Evolutionary conservation across 192 early-diverging fungal species (phyloP), one percentile per base, ranked within the genome.

Genomic region (Gamsiella multidivaricata): DNA sequence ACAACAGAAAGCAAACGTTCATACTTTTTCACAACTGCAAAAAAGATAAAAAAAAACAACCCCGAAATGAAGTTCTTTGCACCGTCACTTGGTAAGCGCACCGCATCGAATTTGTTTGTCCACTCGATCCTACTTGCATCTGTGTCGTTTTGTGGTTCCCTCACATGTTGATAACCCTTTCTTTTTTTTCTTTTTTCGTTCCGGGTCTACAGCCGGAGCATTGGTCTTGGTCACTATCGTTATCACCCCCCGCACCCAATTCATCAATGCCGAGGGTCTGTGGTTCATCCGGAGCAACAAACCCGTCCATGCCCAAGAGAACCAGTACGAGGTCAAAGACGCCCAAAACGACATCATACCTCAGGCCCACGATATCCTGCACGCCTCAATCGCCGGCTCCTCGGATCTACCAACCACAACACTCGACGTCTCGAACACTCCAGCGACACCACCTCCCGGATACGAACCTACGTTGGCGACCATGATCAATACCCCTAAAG

Each of bases 51-150:
- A n/a, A n/a, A n/a, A n/a, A 9, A 39, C 17, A 20, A 25, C 3
- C 18, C 20, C 41, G 43, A 32, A 22, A 69, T 69, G 67, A 69
- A 60, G 57, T 45, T 59, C 37, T 36, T 28, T 12, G 8, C 49
- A 17, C 59, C 67, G 31, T 60, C 57, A 11, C 50, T 61, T 10
- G 49, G 67, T 69, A 69, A 52, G 67, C 37, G 12, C 5, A 39
- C 37, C 12, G 37, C 37, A 39, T 39, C 37, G 37, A 12, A n/a
- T 22, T 28, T 10, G 20, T 26, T 47, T 29, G 26, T 12, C 17
- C n/a, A 8, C 22, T 47, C n/a, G 12, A 4, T 32, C 17, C 18
- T 22, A 7, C 31, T 20, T 20, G 14, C 25, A 25, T 7, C 2
- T 22, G 11, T 39, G 29, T 34, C 28, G 4, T 33, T 9, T 31